Evolutionary conservation across 768 basidiomycete genomes (phyloP), one percentile per base, ranked within the genome.

Genomic region (Harrya chromipes): DNA sequence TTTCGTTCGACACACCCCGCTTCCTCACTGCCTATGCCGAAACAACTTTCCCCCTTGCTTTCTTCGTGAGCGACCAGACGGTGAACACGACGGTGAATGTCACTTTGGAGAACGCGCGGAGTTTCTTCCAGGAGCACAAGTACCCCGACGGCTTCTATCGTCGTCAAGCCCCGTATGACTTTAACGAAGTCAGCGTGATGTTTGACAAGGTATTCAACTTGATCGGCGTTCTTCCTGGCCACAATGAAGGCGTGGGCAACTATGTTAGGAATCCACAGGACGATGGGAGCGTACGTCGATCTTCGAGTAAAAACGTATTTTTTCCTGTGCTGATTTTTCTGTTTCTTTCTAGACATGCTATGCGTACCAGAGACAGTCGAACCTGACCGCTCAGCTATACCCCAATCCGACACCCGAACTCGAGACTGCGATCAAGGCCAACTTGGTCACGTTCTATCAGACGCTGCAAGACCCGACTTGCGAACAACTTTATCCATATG

Each of bases 11-110:
- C 5, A 56, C 56, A 12, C 58, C 59, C 0, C 56, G 61, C 9
- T 64, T 14, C 42, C 42, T 59, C 1, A 56, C 62, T 3, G 62
- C 54, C 11, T 62, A 61, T 7, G 54, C 53, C 4, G 61, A 63
- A 45, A 54, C 59, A 1, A 61, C 54, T 0, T 64, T 61, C n/a
- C 62, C 62, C 1, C 50, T 61, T 7, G 62, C 56, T 7, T 64
- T 64, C 35, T 62, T 64, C 40, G 56, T 54, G 19, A 63, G 54
- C 46, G 54, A 62, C 38, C 62, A 61, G 34, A 62, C 56, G 9
- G 43, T 3, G 24, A 38, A 52, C 40, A 52, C 59, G 35, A 63
- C 62, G 13, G 12, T 49, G 1, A 52, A 53, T 13, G 42, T 6
- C 16, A 52, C 59, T 8, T 4, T 61, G 4, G 53, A 55, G 8